These are phyloP conservation scores for Zasmidium citrigriseum DNA, from an alignment of 2,329 filamentous ascomycete species.

Conservation along the genomic window DNA sequence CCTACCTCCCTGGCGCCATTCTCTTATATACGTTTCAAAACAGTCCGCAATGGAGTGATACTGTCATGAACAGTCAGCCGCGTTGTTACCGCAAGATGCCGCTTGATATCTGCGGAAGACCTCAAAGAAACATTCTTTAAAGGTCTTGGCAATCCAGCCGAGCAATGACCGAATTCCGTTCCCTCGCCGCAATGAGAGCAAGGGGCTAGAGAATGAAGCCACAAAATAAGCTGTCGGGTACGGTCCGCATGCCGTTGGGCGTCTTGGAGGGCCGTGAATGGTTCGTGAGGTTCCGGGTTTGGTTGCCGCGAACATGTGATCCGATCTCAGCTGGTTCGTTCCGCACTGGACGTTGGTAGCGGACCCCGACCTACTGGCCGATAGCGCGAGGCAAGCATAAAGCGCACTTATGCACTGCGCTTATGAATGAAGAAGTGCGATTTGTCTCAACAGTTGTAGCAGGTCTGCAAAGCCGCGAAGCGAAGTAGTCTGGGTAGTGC, in stretches of 20 bases:
- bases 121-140: not conserved
- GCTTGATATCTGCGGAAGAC: not conserved
- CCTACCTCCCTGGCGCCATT: constrained; percentile 4
- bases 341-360: not conserved
- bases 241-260: constrained; percentile 10
- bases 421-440: not conserved
- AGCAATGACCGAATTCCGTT: constrained; percentile 10
- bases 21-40: constrained; percentile 3
- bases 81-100: not conserved
- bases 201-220: constrained; percentile 3
- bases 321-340: constrained; percentile 1
- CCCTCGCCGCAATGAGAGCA: not conserved
- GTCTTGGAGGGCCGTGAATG: not conserved
- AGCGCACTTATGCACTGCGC: not conserved
- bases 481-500: not conserved
- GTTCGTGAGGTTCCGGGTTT: not conserved
- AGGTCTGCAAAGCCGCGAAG: too few species aligned
- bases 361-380: constrained; percentile 1
- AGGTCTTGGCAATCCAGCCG: constrained; percentile 9
- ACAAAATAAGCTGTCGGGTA: constrained; percentile 13
- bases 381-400: not conserved
- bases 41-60: not conserved
- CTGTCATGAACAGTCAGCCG: not conserved
- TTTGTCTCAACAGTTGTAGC: too few species aligned
- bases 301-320: not conserved